A percentile compares a stretch with the other conserved stretches of the same genome.
phyloP scores from a whole-genome alignment of 192 early-diverging fungal genomes.

The Borealophlyctis nickersoniae region DNA sequence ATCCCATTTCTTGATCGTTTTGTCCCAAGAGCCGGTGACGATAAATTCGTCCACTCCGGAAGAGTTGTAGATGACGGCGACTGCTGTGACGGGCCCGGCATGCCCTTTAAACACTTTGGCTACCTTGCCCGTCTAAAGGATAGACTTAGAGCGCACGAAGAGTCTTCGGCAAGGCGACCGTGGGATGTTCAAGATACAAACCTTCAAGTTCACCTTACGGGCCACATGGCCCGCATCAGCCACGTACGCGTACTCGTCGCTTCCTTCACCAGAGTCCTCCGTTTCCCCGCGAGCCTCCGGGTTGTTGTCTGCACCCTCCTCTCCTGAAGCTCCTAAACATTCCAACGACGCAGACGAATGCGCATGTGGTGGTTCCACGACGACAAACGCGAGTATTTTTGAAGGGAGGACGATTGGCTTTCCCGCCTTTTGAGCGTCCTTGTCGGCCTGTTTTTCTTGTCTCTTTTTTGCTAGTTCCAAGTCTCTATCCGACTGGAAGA shows the following conservation, averaged over 20 bases:
- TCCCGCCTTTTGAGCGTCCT: slow-evolving; percentile 47
- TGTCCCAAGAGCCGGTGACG: slow-evolving; percentile 95
- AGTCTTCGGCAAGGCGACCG: background rate
- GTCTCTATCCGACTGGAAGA: slow-evolving; percentile 75
- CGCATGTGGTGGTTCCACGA: slow-evolving; percentile 16
- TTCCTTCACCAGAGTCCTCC: slow-evolving; percentile 15
- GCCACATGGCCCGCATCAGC: slow-evolving; percentile 73
- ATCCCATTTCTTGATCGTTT: slow-evolving; percentile 80
- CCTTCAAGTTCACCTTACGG: slow-evolving; percentile 64
- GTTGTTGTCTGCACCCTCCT: no score
- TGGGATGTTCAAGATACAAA: slow-evolving; percentile 13
- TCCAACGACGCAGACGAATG: background rate
- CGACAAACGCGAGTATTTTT: slow-evolving; percentile 57
- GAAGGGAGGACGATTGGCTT: slow-evolving; percentile 58
- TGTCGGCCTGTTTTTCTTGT: slow-evolving; percentile 47
- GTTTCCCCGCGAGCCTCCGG: background rate
- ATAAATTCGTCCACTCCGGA: slow-evolving; percentile 52
- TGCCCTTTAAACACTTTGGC: slow-evolving; percentile 44
- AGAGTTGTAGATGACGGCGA: slow-evolving; percentile 31
- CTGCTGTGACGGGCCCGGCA: slow-evolving; percentile 53
- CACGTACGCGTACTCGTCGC: slow-evolving; percentile 46
- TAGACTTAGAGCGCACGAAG: background rate
- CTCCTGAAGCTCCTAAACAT: no score
- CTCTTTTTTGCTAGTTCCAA: slow-evolving; percentile 49
- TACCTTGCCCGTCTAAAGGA: slow-evolving; percentile 36